phyloP scores from a whole-genome alignment of 495 filamentous ascomycete genomes.

The Letharia columbiana region DNA sequence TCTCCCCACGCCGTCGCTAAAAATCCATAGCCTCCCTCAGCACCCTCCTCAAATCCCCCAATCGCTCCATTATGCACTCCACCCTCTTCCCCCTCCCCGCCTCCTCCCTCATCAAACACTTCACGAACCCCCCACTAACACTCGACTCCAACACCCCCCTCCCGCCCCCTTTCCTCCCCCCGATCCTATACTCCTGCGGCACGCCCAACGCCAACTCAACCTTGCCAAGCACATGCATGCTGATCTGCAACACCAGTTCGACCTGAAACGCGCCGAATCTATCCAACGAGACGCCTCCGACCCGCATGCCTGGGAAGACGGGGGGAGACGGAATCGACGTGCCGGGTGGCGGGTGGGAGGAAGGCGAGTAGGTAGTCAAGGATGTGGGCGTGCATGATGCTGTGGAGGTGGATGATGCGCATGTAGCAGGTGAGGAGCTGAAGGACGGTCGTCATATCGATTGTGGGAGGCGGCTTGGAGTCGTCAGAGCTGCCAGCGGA shows the following conservation, averaged over 20 bases:
- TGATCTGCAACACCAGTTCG: conserved; percentile 12
- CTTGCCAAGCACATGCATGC: conserved; percentile 11
- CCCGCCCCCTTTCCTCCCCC: neutral
- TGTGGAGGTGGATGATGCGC: conserved; percentile 16
- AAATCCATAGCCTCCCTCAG: conserved; percentile 3
- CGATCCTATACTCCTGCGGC: conserved; percentile 9
- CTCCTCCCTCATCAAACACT: conserved; percentile 13
- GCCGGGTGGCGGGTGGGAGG: neutral
- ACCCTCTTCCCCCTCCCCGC: conserved; percentile 7
- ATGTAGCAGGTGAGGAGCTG: conserved; percentile 20
- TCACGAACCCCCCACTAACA: conserved; percentile 10
- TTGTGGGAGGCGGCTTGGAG: neutral
- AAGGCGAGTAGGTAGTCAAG: conserved; percentile 12
- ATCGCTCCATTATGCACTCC: conserved; percentile 6
- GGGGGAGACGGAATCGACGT: conserved; percentile 7
- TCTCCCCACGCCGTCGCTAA: too few species aligned
- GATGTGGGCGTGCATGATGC: conserved; percentile 14
- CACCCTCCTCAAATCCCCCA: conserved; percentile 4
- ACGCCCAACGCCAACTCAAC: conserved; percentile 13
- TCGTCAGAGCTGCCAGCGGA: neutral
- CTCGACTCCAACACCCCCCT: conserved; percentile 8
- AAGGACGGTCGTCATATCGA: conserved; percentile 15
- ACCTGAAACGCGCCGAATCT: conserved; percentile 12
- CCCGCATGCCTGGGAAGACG: conserved; percentile 13
- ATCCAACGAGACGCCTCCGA: conserved; percentile 17